Evolutionary conservation across 768 basidiomycete species (phyloP), one percentile per base, ranked within the genome.

Genomic region (Boletus eberwhitei): DNA sequence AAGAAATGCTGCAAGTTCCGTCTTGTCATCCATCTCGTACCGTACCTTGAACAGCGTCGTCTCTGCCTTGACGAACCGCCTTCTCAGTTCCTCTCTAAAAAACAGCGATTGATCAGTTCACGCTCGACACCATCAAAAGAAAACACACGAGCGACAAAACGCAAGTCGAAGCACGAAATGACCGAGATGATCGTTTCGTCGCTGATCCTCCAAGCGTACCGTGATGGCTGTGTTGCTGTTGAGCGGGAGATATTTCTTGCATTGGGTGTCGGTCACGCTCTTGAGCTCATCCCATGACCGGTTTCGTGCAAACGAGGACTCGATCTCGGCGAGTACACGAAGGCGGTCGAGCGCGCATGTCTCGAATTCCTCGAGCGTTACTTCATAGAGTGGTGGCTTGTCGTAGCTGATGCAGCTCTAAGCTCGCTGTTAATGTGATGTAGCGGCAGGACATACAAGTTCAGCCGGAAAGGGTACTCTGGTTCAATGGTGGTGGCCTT

Each of bases 351-450:
- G 77, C 1, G 97, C 97, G 66, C 81, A 90, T 3, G 80, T 86
- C 69, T 99, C 97, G 61, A 99, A 99, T 59, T 98, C 90, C 68
- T 98, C 97, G 17, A 98, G 77, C 1, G 93, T 93, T 19, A 98
- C 87, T 64, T 98, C 93, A 52, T 86, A 86, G 16, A 80, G 70
- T 19, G 97, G 97, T 21, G 95, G 91, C 17, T 67, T 74, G 61
- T 95, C 88, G 66, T 99, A 98, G 71, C 94, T 97, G 48, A 21
- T 19, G 52, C n/a, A 24, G 11, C 16, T 26, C 29, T 67, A 11
- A 67, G 51, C 44, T 29, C 19, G 35, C 21, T 14, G 37, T 5
- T 17, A 29, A 37, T 24, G 44, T 42, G 21, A 53, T 47, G 35
- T n/a, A 36, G 34, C 19, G 31, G 35, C 47, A 22, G 40, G 39